These are phyloP conservation scores for Delitschia confertaspora DNA, from an alignment of 495 filamentous ascomycete genomes.

Conservation along the genomic window DNA sequence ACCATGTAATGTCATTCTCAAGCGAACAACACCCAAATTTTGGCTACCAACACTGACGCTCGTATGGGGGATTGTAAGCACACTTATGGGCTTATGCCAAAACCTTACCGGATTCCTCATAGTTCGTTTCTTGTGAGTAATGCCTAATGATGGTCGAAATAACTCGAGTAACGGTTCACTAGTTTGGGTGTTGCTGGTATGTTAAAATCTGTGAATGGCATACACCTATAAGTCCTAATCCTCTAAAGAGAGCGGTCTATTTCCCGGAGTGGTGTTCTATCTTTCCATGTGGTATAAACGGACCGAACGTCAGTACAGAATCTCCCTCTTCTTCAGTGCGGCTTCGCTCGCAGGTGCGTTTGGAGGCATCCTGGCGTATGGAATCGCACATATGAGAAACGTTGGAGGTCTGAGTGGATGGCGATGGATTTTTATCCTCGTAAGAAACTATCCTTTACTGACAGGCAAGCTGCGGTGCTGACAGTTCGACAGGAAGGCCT, in stretches of 20 bases:
- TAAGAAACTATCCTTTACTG: conserved; percentile 23
- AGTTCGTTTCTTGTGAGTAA: conserved; percentile 47
- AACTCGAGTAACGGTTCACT: neutral
- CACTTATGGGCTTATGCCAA: conserved; percentile 59
- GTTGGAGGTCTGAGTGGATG: conserved; percentile 60
- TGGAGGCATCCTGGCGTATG: conserved; percentile 65
- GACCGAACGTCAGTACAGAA: conserved; percentile 60
- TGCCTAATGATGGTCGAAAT: neutral
- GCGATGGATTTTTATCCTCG: conserved; percentile 78
- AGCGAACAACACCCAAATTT: conserved; percentile 55
- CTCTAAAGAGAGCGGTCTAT: conserved; percentile 54
- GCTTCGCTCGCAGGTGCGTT: conserved; percentile 71
- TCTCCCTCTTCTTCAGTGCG: conserved; percentile 67
- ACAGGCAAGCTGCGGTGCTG: conserved; percentile 17
- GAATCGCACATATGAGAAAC: conserved; percentile 53
- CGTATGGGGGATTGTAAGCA: conserved; percentile 57
- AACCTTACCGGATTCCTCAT: conserved; percentile 56
- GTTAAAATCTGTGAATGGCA: no score
- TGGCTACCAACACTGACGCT: conserved; percentile 50
- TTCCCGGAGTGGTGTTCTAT: conserved; percentile 72
- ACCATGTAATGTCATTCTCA: conserved; percentile 46
- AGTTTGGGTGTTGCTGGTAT: conserved; percentile 29
- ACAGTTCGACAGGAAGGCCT: conserved; percentile 50
- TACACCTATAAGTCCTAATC: no score
- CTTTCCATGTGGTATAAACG: conserved; percentile 81